Base-by-base conservation (phyloP, 352 stramenopile species). In the Pythium oligandrum region DNA sequence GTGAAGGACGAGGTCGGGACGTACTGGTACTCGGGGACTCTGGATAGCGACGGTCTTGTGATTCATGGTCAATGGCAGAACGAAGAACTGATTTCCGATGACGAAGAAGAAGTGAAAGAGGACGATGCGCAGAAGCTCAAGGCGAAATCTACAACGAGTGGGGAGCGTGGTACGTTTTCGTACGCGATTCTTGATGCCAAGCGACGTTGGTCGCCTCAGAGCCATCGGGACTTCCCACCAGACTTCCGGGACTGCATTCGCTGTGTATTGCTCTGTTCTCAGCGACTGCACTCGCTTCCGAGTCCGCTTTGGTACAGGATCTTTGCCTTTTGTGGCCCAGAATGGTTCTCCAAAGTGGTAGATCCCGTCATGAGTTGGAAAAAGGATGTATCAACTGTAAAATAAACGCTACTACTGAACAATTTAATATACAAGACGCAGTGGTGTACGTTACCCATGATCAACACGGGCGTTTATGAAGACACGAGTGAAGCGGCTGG, bases 151-250 rank as follows among this genome's bases (percentile, higher is more conserved):
- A 12, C 38, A 12, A 42, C 51, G 12, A 55, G 48, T 32, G 70
- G 79, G 7, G 79, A 90, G 48, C 70, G 78, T 30, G 79, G 79
- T 8, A 84, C 56, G 1, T 86, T 88, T 57, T 76, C 71, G 17
- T 71, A 83, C 35, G 69, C 80, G 32, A 51, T 90, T 5, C 57
- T 73, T 32, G 47, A 70, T 1, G 57, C 64, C 0, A 64, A 46
- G 40, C 73, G 76, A 9, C 61, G 60, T 8, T 90, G 79, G 79
- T 78, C 71, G 30, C 40, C 59, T 2, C 53, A 44, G 7, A 86
- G 76, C 36, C 79, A 88, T 42, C 10, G 7, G 0, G 42, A 71
- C 35, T 90, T 84, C 42, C 73, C 79, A 1, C 40, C 44, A 4
- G 57, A 55, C 9, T 89, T 85, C 42, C 73, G 66, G 3, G 48